Evolutionary conservation across 2,329 filamentous ascomycete species (phyloP).

Genomic region (Fusarium udum): DNA sequence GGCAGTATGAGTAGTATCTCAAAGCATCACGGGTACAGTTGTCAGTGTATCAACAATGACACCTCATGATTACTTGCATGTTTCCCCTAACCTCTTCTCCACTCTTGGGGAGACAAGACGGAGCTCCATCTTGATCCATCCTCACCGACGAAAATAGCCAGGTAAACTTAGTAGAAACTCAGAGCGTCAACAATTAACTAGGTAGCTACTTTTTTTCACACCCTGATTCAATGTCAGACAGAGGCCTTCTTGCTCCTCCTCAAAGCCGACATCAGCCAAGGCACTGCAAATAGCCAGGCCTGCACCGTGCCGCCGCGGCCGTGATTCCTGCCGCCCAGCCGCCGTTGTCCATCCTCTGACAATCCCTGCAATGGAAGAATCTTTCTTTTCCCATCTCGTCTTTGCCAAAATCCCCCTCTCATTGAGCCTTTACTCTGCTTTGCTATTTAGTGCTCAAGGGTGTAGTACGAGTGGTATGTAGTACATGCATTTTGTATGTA

Average conservation of each 20-base stretch:
- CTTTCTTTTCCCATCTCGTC: conserved; percentile 3
- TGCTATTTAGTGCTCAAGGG: conserved; percentile 16
- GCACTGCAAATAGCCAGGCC: conserved; percentile 1
- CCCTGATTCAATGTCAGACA: neutral
- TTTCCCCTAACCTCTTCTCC: neutral
- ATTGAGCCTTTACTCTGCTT: neutral
- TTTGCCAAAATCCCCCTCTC: neutral
- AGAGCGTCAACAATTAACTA: neutral
- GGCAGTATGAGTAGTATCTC: neutral
- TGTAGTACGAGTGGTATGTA: conserved; percentile 3
- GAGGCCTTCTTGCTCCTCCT: neutral
- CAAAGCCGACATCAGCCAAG: neutral
- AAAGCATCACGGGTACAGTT: neutral
- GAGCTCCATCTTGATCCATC: neutral
- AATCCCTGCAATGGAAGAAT: conserved; percentile 12
- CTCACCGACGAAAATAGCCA: neutral
- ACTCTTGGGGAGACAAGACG: neutral
- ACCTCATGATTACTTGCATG: conserved; percentile 25
- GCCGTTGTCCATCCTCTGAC: conserved; percentile 8
- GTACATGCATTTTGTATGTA: conserved; percentile 7
- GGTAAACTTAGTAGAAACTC: neutral
- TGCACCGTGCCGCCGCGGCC: conserved; percentile 30
- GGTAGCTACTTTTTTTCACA: neutral
- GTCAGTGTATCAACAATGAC: conserved; percentile 11
- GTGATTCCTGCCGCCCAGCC: conserved; percentile 34